Conservation (phyloP, 441 rosid genomes). For the Populus tomentosa region DNA sequence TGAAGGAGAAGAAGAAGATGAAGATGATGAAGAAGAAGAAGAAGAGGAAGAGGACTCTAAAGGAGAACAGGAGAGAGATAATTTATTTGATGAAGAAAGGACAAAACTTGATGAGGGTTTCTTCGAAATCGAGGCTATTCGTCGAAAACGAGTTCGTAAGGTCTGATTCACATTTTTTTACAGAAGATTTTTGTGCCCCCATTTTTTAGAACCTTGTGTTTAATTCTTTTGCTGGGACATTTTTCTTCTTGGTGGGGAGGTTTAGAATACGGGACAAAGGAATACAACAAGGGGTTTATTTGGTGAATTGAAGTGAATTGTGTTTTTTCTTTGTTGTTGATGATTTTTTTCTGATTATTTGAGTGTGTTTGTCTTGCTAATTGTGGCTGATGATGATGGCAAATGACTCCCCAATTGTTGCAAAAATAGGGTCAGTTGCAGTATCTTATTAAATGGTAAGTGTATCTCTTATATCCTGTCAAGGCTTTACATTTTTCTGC, state of each 20-base stretch:
- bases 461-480: conserved; percentile 1
- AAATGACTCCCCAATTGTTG: conserved; percentile 13
- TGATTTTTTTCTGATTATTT: background rate
- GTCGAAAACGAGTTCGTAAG: conserved; percentile 87
- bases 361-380: background rate
- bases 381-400: conserved; percentile 18
- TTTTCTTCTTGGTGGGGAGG: background rate
- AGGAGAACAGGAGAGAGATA: conserved; percentile 33
- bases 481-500: background rate
- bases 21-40: conserved; percentile 29
- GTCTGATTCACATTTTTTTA: conserved; percentile 24
- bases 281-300: background rate
- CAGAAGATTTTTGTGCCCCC: background rate
- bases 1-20: conserved; percentile 23
- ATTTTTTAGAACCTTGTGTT: background rate
- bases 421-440: conserved; percentile 76
- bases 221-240: background rate
- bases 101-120: conserved; percentile 87
- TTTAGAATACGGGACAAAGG: background rate
- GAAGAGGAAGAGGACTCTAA: conserved; percentile 27
- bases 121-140: conserved; percentile 95
- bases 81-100: conserved; percentile 42
- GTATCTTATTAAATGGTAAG: conserved; percentile 97
- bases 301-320: background rate
- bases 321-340: background rate